These are phyloP conservation scores for Paramecium bursaria DNA, from an alignment of 73 alveolate species.

Conservation along the genomic window DNA sequence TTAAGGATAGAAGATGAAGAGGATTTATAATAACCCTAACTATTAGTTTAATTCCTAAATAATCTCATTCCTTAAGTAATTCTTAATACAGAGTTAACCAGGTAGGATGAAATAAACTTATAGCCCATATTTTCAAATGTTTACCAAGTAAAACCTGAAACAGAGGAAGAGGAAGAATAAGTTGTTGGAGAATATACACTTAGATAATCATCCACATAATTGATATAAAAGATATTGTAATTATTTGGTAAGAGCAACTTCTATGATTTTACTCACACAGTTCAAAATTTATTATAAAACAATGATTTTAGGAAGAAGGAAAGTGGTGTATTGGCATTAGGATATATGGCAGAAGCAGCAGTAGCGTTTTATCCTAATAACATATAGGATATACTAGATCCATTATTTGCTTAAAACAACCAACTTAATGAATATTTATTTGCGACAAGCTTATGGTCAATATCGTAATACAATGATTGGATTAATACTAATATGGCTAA, in stretches of 20 bases:
- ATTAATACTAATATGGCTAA: not conserved
- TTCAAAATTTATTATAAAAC: not conserved
- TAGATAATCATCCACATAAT: slow-evolving; percentile 13
- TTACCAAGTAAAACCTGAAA: slow-evolving; percentile 5
- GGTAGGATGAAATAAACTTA: slow-evolving; percentile 3
- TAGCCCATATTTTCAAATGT: slow-evolving; percentile 33
- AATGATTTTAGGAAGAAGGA: slow-evolving; percentile 39
- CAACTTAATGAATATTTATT: slow-evolving; percentile 32
- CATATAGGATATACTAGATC: not conserved
- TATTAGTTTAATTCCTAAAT: not conserved
- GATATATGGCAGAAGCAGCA: slow-evolving; percentile 28
- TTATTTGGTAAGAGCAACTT: not conserved
- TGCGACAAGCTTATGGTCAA: slow-evolving; percentile 48
- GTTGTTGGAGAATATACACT: slow-evolving; percentile 37
- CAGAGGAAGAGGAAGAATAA: slow-evolving; percentile 23
- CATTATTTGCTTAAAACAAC: slow-evolving; percentile 6
- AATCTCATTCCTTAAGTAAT: not conserved
- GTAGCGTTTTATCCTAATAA: not conserved
- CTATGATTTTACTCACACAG: not conserved
- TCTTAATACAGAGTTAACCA: not conserved
- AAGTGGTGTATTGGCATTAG: not conserved
- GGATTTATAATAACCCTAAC: slow-evolving; percentile 13
- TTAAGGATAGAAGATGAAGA: slow-evolving; percentile 42
- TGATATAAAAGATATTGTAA: slow-evolving; percentile 2
- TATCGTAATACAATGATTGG: slow-evolving; percentile 38